Evolutionary conservation across 257 asterid genomes (phyloP).

Genomic region (Apocynum venetum): DNA sequence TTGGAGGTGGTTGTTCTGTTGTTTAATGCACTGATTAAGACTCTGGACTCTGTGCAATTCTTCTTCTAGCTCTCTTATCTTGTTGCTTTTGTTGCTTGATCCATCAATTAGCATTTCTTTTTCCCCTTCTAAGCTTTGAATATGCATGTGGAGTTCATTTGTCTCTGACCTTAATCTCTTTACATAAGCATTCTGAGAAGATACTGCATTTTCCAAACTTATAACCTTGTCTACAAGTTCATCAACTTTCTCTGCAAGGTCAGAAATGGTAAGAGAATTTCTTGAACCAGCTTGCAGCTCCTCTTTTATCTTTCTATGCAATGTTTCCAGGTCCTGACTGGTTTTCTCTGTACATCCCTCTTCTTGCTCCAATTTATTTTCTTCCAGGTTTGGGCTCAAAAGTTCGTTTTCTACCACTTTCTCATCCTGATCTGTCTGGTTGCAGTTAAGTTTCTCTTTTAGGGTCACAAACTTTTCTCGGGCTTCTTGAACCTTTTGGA

Average conservation of each 20-base stretch:
- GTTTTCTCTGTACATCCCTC: conserved; percentile 15
- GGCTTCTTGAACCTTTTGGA: conserved; percentile 30
- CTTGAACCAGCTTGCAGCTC: conserved; percentile 21
- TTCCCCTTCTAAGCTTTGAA: conserved; percentile 27
- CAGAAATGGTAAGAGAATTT: conserved; percentile 26
- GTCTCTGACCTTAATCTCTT: conserved; percentile 36
- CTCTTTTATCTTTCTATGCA: conserved; percentile 23
- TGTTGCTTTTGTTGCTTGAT: conserved; percentile 27
- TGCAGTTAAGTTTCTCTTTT: conserved; percentile 20
- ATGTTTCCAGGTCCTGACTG: conserved; percentile 14
- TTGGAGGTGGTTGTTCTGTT: conserved; percentile 22
- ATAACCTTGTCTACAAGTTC: conserved; percentile 41
- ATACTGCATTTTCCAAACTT: conserved; percentile 27
- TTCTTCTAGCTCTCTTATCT: conserved; percentile 37
- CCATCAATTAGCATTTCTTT: conserved; percentile 26
- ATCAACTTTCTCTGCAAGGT: conserved; percentile 42
- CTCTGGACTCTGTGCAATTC: conserved; percentile 29
- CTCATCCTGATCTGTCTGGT: conserved; percentile 11
- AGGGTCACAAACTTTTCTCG: conserved; percentile 27
- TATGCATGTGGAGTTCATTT: conserved; percentile 28
- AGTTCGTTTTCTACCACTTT: conserved; percentile 14
- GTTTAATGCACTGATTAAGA: conserved; percentile 21
- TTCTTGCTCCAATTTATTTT: conserved; percentile 15
- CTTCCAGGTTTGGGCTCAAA: conserved; percentile 1
- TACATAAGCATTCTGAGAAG: conserved; percentile 38